Base-by-base conservation (phyloP, 768 basidiomycete species). In the Guyanaporus albipodus region DNA sequence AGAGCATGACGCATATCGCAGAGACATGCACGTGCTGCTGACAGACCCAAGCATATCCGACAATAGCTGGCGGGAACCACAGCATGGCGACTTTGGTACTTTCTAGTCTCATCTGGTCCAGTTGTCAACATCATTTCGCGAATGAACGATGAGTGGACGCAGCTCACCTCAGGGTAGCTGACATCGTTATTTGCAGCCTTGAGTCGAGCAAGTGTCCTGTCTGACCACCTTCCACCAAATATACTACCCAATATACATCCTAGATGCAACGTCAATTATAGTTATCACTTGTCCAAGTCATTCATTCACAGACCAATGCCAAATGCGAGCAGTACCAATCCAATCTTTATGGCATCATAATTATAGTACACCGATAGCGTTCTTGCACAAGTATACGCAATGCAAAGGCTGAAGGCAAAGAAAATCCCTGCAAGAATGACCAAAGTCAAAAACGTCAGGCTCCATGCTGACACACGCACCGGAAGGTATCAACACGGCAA, bases 21-120 rank as follows among this genome's bases (percentile, higher is more conserved):
- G 83, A 74, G 32, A 93, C 67, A 54, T 87, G 77, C 2, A 83
- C 73, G 31, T 74, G 79, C 48, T 81, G 59, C 42, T 85, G 70
- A 42, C 79, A 81, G 4, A 84, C 73, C 92, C 91, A 94, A 1
- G 80, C 92, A 60, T 88, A 88, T 0, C 75, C 82, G 18, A 89
- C 57, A 23, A 85, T 73, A 4, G 76, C 72, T 0, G 74, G 77
- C 3, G 92, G 84, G 24, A 77, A 53, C 28, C 18, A 51, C 26
- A 75, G 62, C 62, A 90, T 74, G 6, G 75, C 81, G 18, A 72
- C 46, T 24, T 78, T 71, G 0, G 80, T 85, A 53, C 85, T 87
- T 59, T 77, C 72, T 17, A 93, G 62, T 7, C 90, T 82, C 80
- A 88, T 87, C 86, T 88, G 54, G 8, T 10, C 46, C 5, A 14